A percentile compares a stretch with the other conserved stretches of the same genome.
These are phyloP conservation scores for Alternaria sp. DNA, from an alignment of 2,329 filamentous ascomycete species.

Conservation along the genomic window DNA sequence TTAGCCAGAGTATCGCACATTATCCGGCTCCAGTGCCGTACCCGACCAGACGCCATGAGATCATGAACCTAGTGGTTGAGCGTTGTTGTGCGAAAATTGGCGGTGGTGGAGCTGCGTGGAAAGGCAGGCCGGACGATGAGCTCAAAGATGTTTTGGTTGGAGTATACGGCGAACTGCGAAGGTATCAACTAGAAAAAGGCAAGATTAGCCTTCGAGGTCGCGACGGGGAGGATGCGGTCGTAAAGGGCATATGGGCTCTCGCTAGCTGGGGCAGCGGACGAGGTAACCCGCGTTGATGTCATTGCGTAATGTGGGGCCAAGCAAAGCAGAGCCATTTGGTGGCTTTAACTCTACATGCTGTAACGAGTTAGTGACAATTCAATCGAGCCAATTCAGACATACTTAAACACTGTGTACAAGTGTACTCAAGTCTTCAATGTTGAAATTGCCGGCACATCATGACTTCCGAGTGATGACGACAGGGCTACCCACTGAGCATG, in stretches of 20 bases:
- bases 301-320: not conserved
- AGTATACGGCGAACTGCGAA: constrained; percentile 39
- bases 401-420: not conserved
- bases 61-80: constrained; percentile 39
- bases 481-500: not conserved
- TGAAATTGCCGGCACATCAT: not conserved
- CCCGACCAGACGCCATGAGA: constrained; percentile 28
- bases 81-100: constrained; percentile 40
- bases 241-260: constrained; percentile 61
- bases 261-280: constrained; percentile 25
- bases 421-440: not conserved
- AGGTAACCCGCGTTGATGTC: not conserved
- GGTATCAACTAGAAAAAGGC: constrained; percentile 34
- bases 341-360: not conserved
- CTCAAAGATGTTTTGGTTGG: constrained; percentile 36
- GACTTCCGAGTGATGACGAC: not conserved
- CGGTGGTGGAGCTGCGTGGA: constrained; percentile 18
- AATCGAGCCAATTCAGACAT: not conserved
- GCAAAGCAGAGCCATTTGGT: not conserved
- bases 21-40: constrained; percentile 14
- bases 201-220: constrained; percentile 39
- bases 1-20: constrained; percentile 42
- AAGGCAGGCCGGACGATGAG: constrained; percentile 27
- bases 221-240: constrained; percentile 35
- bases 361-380: not conserved